phyloP scores from a whole-genome alignment of 2,329 filamentous ascomycete species.

The Akanthomyces uredinophilus region DNA sequence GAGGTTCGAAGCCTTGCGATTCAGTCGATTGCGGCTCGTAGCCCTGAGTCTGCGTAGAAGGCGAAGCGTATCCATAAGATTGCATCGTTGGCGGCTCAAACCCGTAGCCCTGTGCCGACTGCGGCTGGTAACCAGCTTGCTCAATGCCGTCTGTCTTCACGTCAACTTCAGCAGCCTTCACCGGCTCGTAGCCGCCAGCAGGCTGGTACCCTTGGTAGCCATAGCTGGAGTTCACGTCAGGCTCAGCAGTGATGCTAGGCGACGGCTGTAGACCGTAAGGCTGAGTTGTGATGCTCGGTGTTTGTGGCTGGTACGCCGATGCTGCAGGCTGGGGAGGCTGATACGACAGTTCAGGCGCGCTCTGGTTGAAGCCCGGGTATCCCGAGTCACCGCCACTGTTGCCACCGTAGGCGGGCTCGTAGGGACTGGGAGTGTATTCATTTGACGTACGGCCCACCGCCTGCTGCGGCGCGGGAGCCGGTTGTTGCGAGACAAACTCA shows the following conservation, averaged over 20 bases:
- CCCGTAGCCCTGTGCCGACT: not conserved
- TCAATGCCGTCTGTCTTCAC: constrained; percentile 17
- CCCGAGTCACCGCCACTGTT: not conserved
- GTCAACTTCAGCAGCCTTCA: constrained; percentile 22
- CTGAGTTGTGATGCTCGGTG: constrained; percentile 21
- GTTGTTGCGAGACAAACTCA: constrained; percentile 17
- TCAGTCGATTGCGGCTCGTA: not conserved
- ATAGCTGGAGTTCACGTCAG: constrained; percentile 25
- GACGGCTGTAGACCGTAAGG: constrained; percentile 26
- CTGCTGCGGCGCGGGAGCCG: constrained; percentile 13
- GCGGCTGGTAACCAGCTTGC: constrained; percentile 13
- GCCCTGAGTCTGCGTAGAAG: not conserved
- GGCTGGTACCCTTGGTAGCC: constrained; percentile 37
- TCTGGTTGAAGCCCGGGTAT: constrained; percentile 6
- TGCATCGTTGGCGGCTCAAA: constrained; percentile 7
- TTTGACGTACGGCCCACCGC: constrained; percentile 25
- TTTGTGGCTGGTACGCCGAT: constrained; percentile 11
- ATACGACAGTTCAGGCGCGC: not conserved
- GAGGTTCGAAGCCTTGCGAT: constrained; percentile 2
- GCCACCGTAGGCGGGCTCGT: constrained; percentile 30
- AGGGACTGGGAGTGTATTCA: constrained; percentile 29
- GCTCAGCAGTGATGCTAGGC: constrained; percentile 22
- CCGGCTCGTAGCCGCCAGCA: constrained; percentile 43
- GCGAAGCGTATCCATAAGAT: constrained; percentile 6
- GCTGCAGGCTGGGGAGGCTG: not conserved